Percentiles rank a stretch among this genome's conserved stretches.
phyloP scores from a whole-genome alignment of 495 filamentous ascomycete genomes.

The Cudoniella acicularis region DNA sequence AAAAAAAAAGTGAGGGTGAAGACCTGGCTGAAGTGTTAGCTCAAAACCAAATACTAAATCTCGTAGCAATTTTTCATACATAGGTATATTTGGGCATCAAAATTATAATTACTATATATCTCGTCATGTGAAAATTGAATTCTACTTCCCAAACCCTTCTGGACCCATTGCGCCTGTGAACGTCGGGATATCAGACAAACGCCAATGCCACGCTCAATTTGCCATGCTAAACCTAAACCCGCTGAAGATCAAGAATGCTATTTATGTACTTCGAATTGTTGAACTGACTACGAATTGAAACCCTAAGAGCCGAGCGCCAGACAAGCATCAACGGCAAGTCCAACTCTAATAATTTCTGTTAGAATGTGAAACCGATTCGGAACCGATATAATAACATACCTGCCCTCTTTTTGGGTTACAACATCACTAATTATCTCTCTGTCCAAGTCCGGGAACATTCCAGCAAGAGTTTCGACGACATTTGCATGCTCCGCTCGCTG shows the following conservation, averaged over 20 bases:
- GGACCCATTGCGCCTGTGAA: neutral
- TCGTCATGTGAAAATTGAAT: neutral
- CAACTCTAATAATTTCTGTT: slow-evolving; percentile 55
- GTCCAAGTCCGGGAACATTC: slow-evolving; percentile 93
- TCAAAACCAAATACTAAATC: too few relatives aligned
- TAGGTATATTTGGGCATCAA: neutral
- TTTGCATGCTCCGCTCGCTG: slow-evolving; percentile 81
- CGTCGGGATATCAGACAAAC: slow-evolving; percentile 14
- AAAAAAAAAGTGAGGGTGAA: too few relatives aligned
- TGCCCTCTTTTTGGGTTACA: slow-evolving; percentile 84
- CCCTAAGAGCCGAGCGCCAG: slow-evolving; percentile 61
- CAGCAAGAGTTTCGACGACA: slow-evolving; percentile 85
- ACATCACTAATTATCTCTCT: slow-evolving; percentile 91
- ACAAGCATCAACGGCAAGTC: slow-evolving; percentile 86
- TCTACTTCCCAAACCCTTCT: slow-evolving; percentile 1
- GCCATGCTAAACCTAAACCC: slow-evolving; percentile 13
- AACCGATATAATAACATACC: slow-evolving; percentile 52
- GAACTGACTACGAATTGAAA: neutral
- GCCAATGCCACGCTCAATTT: slow-evolving; percentile 20
- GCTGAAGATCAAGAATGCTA: neutral
- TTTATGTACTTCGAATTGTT: slow-evolving; percentile 3
- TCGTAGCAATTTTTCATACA: too few relatives aligned
- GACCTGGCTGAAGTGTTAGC: too few relatives aligned
- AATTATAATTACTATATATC: slow-evolving; percentile 16
- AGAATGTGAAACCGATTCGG: slow-evolving; percentile 12